Conservation (phyloP, 805 yeast species). For the Starmerella vaccinii region DNA sequence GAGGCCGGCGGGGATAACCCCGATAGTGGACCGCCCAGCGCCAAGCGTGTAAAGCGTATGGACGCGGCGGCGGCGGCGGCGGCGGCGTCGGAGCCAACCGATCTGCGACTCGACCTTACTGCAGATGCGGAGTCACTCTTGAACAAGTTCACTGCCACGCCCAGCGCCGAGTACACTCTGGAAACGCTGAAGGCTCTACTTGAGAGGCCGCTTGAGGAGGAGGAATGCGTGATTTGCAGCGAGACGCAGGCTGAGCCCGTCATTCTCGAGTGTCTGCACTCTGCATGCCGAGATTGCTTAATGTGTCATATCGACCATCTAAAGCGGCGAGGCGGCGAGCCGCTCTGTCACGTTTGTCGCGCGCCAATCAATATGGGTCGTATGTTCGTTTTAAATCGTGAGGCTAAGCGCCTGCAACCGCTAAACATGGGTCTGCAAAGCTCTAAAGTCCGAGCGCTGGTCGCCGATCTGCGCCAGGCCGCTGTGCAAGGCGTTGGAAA, state of each 20-base stretch:
- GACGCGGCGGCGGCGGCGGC: too few relatives aligned
- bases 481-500: slow-evolving; percentile 50
- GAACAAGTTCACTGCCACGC: slow-evolving; percentile 9
- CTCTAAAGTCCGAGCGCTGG: slow-evolving; percentile 17
- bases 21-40: not conserved
- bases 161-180: slow-evolving; percentile 16
- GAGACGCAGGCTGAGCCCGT: slow-evolving; percentile 51
- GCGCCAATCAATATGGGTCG: slow-evolving; percentile 40
- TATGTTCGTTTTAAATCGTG: slow-evolving; percentile 36
- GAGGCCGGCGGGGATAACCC: too few relatives aligned
- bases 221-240: slow-evolving; percentile 81
- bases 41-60: slow-evolving; percentile 7
- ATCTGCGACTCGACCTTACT: slow-evolving; percentile 12
- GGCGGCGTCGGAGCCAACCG: slow-evolving; percentile 1
- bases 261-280: slow-evolving; percentile 71
- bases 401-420: slow-evolving; percentile 25
- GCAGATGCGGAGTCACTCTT: slow-evolving; percentile 12
- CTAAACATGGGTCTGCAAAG: slow-evolving; percentile 30
- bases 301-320: slow-evolving; percentile 67
- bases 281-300: slow-evolving; percentile 64
- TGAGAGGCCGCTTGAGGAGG: slow-evolving; percentile 30
- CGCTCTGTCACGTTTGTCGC: slow-evolving; percentile 73
- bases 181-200: slow-evolving; percentile 27
- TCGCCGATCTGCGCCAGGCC: slow-evolving; percentile 33
- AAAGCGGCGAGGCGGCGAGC: slow-evolving; percentile 35